phyloP scores from a whole-genome alignment of 2,329 filamentous ascomycete genomes.

The Boeremia lycopersici region DNA sequence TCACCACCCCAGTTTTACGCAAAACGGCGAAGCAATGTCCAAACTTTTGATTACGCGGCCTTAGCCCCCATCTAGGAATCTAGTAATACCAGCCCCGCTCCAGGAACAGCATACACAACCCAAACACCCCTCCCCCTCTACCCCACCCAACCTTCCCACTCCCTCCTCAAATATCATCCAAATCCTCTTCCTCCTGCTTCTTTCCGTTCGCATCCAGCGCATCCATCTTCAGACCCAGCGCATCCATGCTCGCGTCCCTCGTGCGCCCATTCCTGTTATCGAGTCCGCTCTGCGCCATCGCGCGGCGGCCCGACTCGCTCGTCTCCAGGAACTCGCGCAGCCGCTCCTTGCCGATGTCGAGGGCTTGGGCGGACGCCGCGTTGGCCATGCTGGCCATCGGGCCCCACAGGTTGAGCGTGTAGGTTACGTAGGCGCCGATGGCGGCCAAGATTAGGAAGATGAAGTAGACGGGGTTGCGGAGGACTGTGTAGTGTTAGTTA shows the following conservation, averaged over 20 bases:
- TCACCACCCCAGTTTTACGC: too few species aligned
- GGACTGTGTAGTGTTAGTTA: slow-evolving; percentile 62
- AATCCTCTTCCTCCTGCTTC: slow-evolving; percentile 42
- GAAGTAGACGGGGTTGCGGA: slow-evolving; percentile 93
- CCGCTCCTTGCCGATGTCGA: slow-evolving; percentile 90
- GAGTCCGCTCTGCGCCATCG: slow-evolving; percentile 69
- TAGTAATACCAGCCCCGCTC: slow-evolving; percentile 2
- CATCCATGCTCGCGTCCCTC: slow-evolving; percentile 46
- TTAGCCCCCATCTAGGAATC: slow-evolving; percentile 5
- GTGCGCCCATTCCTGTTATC: slow-evolving; percentile 18
- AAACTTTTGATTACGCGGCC: not conserved
- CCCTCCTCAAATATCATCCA: slow-evolving; percentile 44
- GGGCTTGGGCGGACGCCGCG: slow-evolving; percentile 81
- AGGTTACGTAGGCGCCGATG: slow-evolving; percentile 84
- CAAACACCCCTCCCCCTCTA: not conserved
- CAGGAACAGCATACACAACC: slow-evolving; percentile 8
- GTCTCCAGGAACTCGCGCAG: slow-evolving; percentile 88
- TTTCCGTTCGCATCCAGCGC: slow-evolving; percentile 51
- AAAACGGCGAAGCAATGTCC: too few species aligned
- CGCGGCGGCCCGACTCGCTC: slow-evolving; percentile 83
- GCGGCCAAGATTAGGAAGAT: slow-evolving; percentile 79
- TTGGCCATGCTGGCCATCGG: slow-evolving; percentile 96
- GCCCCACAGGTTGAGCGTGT: slow-evolving; percentile 91
- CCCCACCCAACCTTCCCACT: not conserved
- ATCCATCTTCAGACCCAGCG: slow-evolving; percentile 48